These are phyloP conservation scores for Sarcocystis neurona DNA, from an alignment of 169 alveolate species.

Conservation along the genomic window DNA sequence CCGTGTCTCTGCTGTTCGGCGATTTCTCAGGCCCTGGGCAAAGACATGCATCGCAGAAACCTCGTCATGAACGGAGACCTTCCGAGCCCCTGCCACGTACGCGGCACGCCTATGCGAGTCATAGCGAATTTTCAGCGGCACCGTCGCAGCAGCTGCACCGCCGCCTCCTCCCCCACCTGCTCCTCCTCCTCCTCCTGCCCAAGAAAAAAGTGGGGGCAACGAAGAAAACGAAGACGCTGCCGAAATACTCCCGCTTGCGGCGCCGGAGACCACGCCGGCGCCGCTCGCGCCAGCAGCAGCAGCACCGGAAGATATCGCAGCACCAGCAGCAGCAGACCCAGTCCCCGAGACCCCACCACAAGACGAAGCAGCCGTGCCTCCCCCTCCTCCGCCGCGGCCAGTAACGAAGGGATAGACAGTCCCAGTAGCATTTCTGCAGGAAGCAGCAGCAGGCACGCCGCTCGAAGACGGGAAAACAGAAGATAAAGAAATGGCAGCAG, in stretches of 20 bases:
- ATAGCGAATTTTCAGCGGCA: conserved; percentile 20
- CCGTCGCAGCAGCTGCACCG: background rate
- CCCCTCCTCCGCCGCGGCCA: background rate
- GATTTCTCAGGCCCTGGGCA: conserved; percentile 24
- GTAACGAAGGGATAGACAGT: background rate
- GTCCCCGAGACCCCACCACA: no score
- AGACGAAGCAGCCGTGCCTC: background rate
- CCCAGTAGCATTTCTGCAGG: background rate
- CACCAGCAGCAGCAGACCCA: no score
- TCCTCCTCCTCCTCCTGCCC: no score
- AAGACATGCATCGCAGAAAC: conserved; percentile 10
- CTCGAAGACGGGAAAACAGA: no score
- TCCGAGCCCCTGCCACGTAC: conserved; percentile 37
- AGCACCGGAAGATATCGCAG: background rate
- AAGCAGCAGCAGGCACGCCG: no score
- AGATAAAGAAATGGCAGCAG: no score
- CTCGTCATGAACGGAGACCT: background rate
- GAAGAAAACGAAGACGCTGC: background rate
- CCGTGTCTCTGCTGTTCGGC: conserved; percentile 36
- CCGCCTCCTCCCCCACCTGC: background rate
- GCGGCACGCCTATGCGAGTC: conserved; percentile 2
- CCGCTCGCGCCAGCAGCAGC: background rate
- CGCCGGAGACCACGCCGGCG: background rate
- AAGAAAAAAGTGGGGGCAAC: no score
- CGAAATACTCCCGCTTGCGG: background rate